A percentile compares a stretch with the other conserved stretches of the same genome.
These are phyloP conservation scores for Mimosa pudica DNA, from an alignment of 306 rosid genomes.

Conservation along the genomic window DNA sequence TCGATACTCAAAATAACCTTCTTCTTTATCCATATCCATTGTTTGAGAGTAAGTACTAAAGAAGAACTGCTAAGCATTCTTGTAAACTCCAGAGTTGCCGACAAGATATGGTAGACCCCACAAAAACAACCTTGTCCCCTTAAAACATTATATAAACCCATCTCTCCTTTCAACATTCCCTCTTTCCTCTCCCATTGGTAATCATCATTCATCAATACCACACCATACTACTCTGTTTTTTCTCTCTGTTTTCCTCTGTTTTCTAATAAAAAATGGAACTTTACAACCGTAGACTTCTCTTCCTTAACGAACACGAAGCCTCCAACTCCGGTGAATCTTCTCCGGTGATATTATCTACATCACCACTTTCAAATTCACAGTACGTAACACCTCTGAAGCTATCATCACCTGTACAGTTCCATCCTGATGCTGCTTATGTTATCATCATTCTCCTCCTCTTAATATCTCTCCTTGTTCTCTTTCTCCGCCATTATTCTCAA, in stretches of 20 bases:
- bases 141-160: background rate
- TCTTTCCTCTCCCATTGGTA: background rate
- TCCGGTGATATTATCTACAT: background rate
- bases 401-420: background rate
- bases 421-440: conserved; percentile 20
- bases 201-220: background rate
- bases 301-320: conserved; percentile 31
- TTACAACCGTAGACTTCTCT: conserved; percentile 43
- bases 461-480: conserved; percentile 36
- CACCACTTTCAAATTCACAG: background rate
- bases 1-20: background rate
- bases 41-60: background rate
- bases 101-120: conserved; percentile 36
- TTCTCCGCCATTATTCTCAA: conserved; percentile 16
- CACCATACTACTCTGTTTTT: background rate
- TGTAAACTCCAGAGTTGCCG: conserved; percentile 33
- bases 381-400: background rate
- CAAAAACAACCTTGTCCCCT: conserved; percentile 19
- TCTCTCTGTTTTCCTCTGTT: no score
- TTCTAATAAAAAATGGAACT: conserved; percentile 22
- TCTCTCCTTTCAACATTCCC: background rate
- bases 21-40: background rate
- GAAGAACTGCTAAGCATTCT: conserved; percentile 16
- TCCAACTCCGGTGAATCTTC: conserved; percentile 6
- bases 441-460: conserved; percentile 34